Evolutionary conservation across 768 basidiomycete species (phyloP).

Genomic region (Daedaleopsis nitida): DNA sequence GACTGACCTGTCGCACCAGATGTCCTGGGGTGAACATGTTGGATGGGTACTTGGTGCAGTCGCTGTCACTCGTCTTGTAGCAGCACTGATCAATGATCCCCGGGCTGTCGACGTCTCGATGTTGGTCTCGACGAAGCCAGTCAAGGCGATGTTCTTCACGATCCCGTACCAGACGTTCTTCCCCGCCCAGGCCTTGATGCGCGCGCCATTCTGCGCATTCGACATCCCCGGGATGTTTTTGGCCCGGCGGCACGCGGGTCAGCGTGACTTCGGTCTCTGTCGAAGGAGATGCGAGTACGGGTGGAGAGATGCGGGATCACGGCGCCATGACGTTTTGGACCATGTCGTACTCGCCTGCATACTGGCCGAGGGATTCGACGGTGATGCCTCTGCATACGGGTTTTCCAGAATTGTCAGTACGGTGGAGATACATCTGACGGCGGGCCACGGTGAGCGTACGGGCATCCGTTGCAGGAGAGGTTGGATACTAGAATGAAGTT

Average conservation of each 20-base stretch:
- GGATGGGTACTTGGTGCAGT: conserved; percentile 55
- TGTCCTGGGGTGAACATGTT: conserved; percentile 58
- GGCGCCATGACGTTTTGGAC: conserved; percentile 59
- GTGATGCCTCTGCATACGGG: conserved; percentile 52
- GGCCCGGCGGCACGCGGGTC: conserved; percentile 1
- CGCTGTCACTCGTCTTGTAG: conserved; percentile 48
- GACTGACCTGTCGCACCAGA: conserved; percentile 53
- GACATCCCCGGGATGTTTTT: conserved; percentile 62
- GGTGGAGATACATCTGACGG: not conserved
- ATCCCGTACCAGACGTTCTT: conserved; percentile 58
- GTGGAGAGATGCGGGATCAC: conserved; percentile 31
- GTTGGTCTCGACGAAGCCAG: conserved; percentile 51
- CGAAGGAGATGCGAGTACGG: not conserved
- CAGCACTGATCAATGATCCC: conserved; percentile 64
- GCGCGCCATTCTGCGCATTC: conserved; percentile 65
- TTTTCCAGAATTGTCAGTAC: not conserved
- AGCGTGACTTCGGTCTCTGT: no score
- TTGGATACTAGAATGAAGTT: conserved; percentile 59
- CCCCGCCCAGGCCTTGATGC: conserved; percentile 71
- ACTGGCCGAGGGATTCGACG: conserved; percentile 62
- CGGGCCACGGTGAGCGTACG: conserved; percentile 39
- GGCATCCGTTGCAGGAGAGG: conserved; percentile 60
- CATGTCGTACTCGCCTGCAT: conserved; percentile 51
- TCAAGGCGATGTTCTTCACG: conserved; percentile 58
- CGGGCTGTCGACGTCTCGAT: conserved; percentile 61